phyloP scores from a whole-genome alignment of 306 rosid species.

The Astragalus glycyphyllos region DNA sequence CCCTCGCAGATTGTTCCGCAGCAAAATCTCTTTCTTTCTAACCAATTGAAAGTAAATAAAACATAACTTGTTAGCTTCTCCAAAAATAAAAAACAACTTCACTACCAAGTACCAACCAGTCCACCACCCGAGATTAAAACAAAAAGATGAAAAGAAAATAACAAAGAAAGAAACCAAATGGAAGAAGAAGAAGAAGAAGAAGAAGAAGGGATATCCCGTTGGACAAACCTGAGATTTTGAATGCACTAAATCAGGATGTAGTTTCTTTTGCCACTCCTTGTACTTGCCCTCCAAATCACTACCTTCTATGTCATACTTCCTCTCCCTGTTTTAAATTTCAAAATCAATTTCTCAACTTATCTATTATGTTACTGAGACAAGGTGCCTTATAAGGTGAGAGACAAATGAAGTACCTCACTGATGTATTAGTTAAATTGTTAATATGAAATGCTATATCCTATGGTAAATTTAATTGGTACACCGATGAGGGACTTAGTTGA shows the following conservation, averaged over 20 bases:
- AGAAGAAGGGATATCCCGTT: slow-evolving; percentile 27
- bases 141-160: neutral
- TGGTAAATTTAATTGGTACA: no score
- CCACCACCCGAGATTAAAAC: neutral
- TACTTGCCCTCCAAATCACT: slow-evolving; percentile 75
- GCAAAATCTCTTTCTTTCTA: slow-evolving; percentile 88
- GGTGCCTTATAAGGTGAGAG: no score
- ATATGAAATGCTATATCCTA: no score
- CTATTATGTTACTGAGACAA: slow-evolving; percentile 15
- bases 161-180: slow-evolving; percentile 7
- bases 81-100: slow-evolving; percentile 23
- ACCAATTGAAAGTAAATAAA: slow-evolving; percentile 38
- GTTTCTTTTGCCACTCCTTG: slow-evolving; percentile 92
- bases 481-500: no score
- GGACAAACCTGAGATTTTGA: slow-evolving; percentile 82
- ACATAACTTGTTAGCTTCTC: slow-evolving; percentile 31
- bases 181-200: no score
- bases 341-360: slow-evolving; percentile 22
- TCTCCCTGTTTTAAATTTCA: slow-evolving; percentile 61
- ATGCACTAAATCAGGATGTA: slow-evolving; percentile 98
- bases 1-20: slow-evolving; percentile 92
- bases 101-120: no score
- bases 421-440: no score
- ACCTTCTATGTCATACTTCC: slow-evolving; percentile 67
- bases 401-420: no score